Evolutionary conservation across 306 rosid genomes (phyloP).

Genomic region (Quercus aquifolioides): DNA sequence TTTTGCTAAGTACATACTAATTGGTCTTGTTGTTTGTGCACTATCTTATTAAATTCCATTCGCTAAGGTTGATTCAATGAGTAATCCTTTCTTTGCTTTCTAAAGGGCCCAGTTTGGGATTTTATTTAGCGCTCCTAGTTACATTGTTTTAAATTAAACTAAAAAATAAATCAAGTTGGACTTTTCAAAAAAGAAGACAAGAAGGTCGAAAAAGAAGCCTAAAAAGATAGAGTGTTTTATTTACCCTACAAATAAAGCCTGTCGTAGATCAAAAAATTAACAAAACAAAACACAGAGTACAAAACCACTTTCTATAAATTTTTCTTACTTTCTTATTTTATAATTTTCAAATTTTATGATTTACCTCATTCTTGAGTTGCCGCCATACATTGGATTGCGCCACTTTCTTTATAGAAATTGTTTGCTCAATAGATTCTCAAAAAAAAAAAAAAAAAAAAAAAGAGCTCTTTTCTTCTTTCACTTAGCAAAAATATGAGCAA

Average conservation of each 20-base stretch:
- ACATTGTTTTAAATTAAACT: constrained; percentile 35
- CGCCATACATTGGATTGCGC: too few species aligned
- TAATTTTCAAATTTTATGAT: not conserved
- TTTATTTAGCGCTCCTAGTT: constrained; percentile 58
- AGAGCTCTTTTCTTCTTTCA: too few species aligned
- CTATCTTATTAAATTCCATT: constrained; percentile 32
- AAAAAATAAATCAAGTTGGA: constrained; percentile 48
- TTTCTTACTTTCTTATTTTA: constrained; percentile 17
- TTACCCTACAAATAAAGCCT: constrained; percentile 72
- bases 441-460: too few species aligned
- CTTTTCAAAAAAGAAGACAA: constrained; percentile 48
- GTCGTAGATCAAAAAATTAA: constrained; percentile 29
- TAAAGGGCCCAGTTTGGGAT: constrained; percentile 34
- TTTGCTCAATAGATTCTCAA: too few species aligned
- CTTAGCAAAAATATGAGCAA: too few species aligned
- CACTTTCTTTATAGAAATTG: too few species aligned
- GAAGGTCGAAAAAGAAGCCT: constrained; percentile 71
- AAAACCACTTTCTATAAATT: constrained; percentile 40
- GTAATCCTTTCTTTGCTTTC: constrained; percentile 34
- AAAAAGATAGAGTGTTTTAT: constrained; percentile 52
- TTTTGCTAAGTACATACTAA: constrained; percentile 44
- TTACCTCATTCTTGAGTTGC: too few species aligned
- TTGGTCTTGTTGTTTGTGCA: constrained; percentile 80
- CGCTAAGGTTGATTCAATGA: constrained; percentile 30
- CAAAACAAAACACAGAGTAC: constrained; percentile 32